Evolutionary conservation across 345 rosid genomes (phyloP).

Genomic region (Eucalyptus viminalis): DNA sequence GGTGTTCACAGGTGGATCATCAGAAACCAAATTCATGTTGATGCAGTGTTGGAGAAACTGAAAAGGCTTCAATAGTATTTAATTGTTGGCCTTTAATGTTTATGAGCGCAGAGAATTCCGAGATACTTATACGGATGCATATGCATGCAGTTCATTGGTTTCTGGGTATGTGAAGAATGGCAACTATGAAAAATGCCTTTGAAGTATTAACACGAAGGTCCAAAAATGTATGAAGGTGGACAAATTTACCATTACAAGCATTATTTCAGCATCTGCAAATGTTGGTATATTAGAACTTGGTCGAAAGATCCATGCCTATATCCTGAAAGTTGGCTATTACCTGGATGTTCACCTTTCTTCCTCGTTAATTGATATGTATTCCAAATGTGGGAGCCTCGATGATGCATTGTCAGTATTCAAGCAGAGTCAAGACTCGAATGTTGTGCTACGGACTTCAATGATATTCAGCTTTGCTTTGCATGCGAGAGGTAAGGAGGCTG

Average conservation of each 20-base stretch:
- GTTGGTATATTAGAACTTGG: constrained; percentile 19
- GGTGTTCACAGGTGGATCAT: too few relatives aligned
- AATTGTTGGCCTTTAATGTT: neutral
- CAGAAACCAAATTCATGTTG: too few relatives aligned
- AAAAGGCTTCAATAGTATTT: constrained; percentile 10
- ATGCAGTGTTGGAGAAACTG: constrained; percentile 3
- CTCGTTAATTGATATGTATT: constrained; percentile 35
- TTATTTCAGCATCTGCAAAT: constrained; percentile 31
- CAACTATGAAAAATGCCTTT: constrained; percentile 14
- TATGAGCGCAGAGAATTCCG: neutral
- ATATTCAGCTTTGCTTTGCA: constrained; percentile 31
- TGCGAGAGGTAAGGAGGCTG: constrained; percentile 28
- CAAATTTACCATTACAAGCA: constrained; percentile 32
- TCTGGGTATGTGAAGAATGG: constrained; percentile 37
- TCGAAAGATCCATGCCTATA: constrained; percentile 26
- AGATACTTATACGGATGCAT: neutral
- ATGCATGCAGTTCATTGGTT: constrained; percentile 27
- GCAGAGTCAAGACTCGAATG: constrained; percentile 3
- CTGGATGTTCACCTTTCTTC: constrained; percentile 29
- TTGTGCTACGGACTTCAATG: constrained; percentile 40
- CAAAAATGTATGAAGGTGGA: constrained; percentile 8
- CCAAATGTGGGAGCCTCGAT: constrained; percentile 35
- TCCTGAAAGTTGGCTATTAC: constrained; percentile 28
- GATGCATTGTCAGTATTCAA: constrained; percentile 24
- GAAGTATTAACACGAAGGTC: constrained; percentile 16